Conservation (phyloP, 2,329 filamentous ascomycete species). For the Diaporthe eres region DNA sequence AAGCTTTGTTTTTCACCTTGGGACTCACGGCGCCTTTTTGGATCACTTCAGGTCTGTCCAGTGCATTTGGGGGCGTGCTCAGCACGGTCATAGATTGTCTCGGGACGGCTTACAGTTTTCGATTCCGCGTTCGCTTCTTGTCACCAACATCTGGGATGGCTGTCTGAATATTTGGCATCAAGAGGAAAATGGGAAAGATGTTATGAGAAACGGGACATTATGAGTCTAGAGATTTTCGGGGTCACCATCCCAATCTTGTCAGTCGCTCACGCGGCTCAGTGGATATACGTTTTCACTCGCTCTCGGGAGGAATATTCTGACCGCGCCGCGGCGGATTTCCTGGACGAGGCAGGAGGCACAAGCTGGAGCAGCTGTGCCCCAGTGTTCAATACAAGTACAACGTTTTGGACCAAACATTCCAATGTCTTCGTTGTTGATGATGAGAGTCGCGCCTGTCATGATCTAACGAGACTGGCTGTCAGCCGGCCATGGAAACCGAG, state of each 20-base stretch:
- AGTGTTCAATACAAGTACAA: constrained; percentile 25
- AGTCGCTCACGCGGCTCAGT: constrained; percentile 34
- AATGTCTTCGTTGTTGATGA: neutral
- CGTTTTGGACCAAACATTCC: constrained; percentile 9
- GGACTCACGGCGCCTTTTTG: neutral
- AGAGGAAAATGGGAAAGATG: constrained; percentile 23
- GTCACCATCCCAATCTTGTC: constrained; percentile 36
- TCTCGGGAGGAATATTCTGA: neutral
- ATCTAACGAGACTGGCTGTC: neutral
- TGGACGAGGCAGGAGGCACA: constrained; percentile 8
- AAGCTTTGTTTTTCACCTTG: neutral
- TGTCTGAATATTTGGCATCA: constrained; percentile 30
- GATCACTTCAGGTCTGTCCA: neutral
- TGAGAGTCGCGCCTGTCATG: neutral
- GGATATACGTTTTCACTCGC: constrained; percentile 36
- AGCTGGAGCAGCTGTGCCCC: constrained; percentile 16
- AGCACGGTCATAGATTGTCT: constrained; percentile 27
- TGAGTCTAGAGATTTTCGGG: constrained; percentile 37
- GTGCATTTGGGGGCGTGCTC: neutral
- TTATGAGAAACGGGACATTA: constrained; percentile 35
- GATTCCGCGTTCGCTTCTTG: constrained; percentile 33
- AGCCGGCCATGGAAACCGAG: neutral
- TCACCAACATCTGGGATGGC: constrained; percentile 20
- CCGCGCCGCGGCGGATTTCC: neutral
- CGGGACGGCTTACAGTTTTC: constrained; percentile 20